Base-by-base conservation (phyloP, 2,329 filamentous ascomycete genomes). In the Diplodia corticola region DNA sequence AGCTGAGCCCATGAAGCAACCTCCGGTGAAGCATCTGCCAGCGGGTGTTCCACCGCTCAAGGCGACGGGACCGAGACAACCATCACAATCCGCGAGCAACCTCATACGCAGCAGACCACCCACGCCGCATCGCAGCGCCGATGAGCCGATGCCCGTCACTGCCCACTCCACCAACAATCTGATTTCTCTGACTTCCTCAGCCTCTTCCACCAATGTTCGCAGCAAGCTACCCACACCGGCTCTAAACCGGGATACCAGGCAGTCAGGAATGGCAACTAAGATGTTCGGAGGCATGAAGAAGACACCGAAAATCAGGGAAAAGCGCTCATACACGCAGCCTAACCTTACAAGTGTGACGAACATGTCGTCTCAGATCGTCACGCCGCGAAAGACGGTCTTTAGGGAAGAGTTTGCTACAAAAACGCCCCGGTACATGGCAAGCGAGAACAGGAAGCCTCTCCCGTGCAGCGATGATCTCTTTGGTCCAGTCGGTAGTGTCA, bases 261-360 rank as follows among this genome's bases (percentile, higher is more conserved):
- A 53, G 20, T 17, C 24, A 7, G 60, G 37, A 28, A 15, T 22
- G 24, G 30, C 60, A 15, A 26, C 46, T 20, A 63, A 53, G 20
- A 53, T 63, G 48, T 63, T 63, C 33, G 60, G 30, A 12, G 60
- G 48, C 26, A 37, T 53, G 60, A 30, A 33, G 9, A 63, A 22
- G 22, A 28, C 20, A 15, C 44, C 48, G 12, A 61, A n/a, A n/a
- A 1, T 20, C 28, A 30, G n/a, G 13, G 30, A 6, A 10, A 20
- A 49, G 12, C 64, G 64, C 33, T 60, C 64, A 3, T 51, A 59
- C 46, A 65, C 64, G 15, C 64, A 65, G 35, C 64, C 64, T 17
- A 65, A 65, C 6, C 64, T 65, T 12, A 46, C 54, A 2, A 60
- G 53, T 40, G 24, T 30, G 28, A 26, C 40, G 13, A 48, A 24